Conservation (phyloP, 495 filamentous ascomycete species). For the Cudoniella acicularis region DNA sequence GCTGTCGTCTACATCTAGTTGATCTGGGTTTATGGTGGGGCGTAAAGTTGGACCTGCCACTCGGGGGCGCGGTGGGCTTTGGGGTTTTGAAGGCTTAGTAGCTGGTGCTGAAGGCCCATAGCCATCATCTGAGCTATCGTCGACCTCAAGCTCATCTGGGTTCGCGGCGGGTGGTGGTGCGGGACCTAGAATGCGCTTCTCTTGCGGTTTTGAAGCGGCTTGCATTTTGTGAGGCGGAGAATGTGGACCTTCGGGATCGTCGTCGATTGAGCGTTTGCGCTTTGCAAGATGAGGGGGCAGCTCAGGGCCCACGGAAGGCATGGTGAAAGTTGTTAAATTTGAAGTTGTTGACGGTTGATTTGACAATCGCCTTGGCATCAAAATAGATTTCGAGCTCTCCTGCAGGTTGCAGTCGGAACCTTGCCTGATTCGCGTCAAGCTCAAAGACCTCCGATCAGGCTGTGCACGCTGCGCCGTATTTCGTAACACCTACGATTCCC, state of each 20-base stretch:
- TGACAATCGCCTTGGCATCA: not conserved
- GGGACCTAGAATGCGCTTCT: conserved; percentile 10
- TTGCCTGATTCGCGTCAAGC: not conserved
- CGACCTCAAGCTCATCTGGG: conserved; percentile 34
- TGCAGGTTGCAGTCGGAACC: not conserved
- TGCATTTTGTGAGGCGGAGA: conserved; percentile 25
- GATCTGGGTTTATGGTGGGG: conserved; percentile 16
- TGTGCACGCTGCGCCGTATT: not conserved
- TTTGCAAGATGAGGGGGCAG: conserved; percentile 49
- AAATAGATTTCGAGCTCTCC: conserved; percentile 3
- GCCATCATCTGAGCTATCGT: conserved; percentile 17
- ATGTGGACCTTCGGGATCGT: conserved; percentile 29
- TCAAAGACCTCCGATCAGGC: not conserved
- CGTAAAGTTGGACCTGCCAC: conserved; percentile 15
- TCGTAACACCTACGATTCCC: not conserved
- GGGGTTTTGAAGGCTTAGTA: conserved; percentile 22
- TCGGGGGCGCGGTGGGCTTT: conserved; percentile 7
- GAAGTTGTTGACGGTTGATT: not conserved
- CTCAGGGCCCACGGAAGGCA: conserved; percentile 48
- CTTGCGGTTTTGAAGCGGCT: conserved; percentile 4
- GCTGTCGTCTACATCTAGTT: conserved; percentile 13
- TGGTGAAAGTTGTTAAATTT: conserved; percentile 19
- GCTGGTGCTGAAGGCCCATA: conserved; percentile 25
- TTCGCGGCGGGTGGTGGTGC: conserved; percentile 27
- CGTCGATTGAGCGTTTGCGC: conserved; percentile 46